Percentiles rank a stretch among this genome's conserved stretches.
phyloP scores from a whole-genome alignment of 139 green algal species.

The Pseudopediastrum boryanum region DNA sequence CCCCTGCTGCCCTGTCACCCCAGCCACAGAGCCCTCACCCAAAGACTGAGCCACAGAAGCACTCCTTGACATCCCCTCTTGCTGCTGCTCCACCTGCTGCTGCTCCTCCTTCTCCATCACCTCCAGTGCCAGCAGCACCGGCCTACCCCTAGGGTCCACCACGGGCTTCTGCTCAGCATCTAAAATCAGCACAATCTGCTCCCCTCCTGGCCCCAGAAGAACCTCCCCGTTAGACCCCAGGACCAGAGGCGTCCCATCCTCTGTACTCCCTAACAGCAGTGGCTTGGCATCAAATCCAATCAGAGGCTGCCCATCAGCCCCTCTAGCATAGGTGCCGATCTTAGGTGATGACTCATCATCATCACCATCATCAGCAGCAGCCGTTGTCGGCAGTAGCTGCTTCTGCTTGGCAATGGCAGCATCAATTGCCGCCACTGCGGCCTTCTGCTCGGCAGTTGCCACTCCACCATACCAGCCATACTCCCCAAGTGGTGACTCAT shows the following conservation, averaged over 20 bases:
- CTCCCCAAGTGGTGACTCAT: not conserved
- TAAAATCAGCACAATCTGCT: slow-evolving; percentile 12
- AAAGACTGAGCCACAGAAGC: not conserved
- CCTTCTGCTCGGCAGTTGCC: not conserved
- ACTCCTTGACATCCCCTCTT: slow-evolving; percentile 18
- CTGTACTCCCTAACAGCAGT: not conserved
- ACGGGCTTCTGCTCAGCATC: not conserved
- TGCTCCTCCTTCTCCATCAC: not conserved
- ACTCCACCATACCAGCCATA: too few relatives aligned
- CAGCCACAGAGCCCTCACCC: not conserved
- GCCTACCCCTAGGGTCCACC: not conserved
- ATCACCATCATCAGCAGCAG: not conserved
- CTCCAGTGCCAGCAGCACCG: not conserved
- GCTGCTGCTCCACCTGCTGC: not conserved
- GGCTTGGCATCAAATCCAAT: slow-evolving; percentile 9
- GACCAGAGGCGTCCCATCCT: not conserved
- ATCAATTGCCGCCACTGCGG: not conserved
- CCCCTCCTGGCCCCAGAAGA: not conserved
- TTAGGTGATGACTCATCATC: not conserved
- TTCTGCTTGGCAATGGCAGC: too few relatives aligned
- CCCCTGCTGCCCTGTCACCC: not conserved
- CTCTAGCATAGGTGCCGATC: not conserved
- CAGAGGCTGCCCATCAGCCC: not conserved
- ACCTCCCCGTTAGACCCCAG: not conserved
- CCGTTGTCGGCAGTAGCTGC: too few relatives aligned